Evolutionary conservation across 1,284 basidiomycete species (phyloP).

Genomic region (Sparassis latifolia): DNA sequence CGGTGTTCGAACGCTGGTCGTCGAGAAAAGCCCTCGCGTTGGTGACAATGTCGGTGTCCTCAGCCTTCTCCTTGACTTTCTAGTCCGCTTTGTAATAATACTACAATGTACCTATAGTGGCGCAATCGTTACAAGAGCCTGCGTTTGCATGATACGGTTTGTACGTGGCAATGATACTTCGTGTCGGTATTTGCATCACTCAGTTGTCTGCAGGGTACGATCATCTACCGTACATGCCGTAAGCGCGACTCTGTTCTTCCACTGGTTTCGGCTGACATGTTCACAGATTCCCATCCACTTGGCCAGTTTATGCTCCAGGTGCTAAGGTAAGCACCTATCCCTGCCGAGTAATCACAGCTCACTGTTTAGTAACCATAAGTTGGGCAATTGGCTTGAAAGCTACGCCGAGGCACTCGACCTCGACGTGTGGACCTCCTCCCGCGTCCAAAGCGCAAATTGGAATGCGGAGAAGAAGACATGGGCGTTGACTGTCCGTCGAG

Average conservation of each 20-base stretch:
- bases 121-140: conserved; percentile 30
- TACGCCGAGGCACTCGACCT: conserved; percentile 34
- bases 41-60: conserved; percentile 34
- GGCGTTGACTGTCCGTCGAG: conserved; percentile 24
- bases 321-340: conserved; percentile 17
- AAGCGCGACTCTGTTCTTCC: too few relatives aligned
- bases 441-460: conserved; percentile 7
- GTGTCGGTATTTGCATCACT: neutral
- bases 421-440: conserved; percentile 31
- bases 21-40: conserved; percentile 41
- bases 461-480: conserved; percentile 26
- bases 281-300: conserved; percentile 27
- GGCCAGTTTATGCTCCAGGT: conserved; percentile 34
- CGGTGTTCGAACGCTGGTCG: conserved; percentile 42
- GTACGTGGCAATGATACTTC: conserved; percentile 27
- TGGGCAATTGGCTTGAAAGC: conserved; percentile 35
- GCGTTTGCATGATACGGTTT: conserved; percentile 57
- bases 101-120: neutral
- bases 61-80: neutral
- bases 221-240: conserved; percentile 39
- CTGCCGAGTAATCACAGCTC: neutral
- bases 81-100: neutral
- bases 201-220: conserved; percentile 34
- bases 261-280: neutral
- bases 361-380: conserved; percentile 12